These are phyloP conservation scores for Lactarius psammicola DNA, from an alignment of 768 basidiomycete genomes.

Conservation along the genomic window DNA sequence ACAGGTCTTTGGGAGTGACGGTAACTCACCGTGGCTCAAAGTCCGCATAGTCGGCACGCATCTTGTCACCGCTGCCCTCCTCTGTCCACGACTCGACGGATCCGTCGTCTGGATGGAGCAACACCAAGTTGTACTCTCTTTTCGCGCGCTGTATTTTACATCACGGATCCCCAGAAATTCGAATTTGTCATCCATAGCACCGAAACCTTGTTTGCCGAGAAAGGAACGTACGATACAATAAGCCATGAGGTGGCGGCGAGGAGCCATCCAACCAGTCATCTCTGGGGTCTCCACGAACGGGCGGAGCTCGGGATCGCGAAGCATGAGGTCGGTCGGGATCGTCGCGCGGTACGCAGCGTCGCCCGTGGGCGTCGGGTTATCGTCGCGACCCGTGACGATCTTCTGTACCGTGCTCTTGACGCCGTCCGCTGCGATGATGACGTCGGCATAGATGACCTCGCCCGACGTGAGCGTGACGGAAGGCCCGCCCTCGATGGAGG, in stretches of 20 bases:
- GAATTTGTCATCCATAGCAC: not conserved
- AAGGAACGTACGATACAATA: slow-evolving; percentile 42
- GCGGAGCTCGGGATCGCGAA: slow-evolving; percentile 52
- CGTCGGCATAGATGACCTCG: slow-evolving; percentile 39
- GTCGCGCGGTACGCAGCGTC: slow-evolving; percentile 62
- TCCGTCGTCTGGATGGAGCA: slow-evolving; percentile 41
- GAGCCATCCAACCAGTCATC: slow-evolving; percentile 62
- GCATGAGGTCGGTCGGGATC: slow-evolving; percentile 45
- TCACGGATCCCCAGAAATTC: not conserved
- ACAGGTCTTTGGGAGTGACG: not conserved
- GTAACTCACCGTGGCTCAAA: slow-evolving; percentile 41
- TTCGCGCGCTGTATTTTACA: slow-evolving; percentile 34
- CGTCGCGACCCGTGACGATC: slow-evolving; percentile 48
- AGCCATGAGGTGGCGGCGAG: slow-evolving; percentile 45
- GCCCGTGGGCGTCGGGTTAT: slow-evolving; percentile 50
- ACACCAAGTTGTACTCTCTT: slow-evolving; percentile 40
- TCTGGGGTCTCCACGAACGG: slow-evolving; percentile 50
- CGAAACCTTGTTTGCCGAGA: not conserved
- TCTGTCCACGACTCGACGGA: slow-evolving; percentile 45
- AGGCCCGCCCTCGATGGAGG: slow-evolving; percentile 29
- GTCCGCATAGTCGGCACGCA: slow-evolving; percentile 43
- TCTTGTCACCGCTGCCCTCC: slow-evolving; percentile 44
- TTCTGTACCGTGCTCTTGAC: slow-evolving; percentile 51
- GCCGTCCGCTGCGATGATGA: slow-evolving; percentile 42
- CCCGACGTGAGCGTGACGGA: slow-evolving; percentile 39